phyloP scores from a whole-genome alignment of 2,329 filamentous ascomycete species.

The Blastomyces emzantsi region DNA sequence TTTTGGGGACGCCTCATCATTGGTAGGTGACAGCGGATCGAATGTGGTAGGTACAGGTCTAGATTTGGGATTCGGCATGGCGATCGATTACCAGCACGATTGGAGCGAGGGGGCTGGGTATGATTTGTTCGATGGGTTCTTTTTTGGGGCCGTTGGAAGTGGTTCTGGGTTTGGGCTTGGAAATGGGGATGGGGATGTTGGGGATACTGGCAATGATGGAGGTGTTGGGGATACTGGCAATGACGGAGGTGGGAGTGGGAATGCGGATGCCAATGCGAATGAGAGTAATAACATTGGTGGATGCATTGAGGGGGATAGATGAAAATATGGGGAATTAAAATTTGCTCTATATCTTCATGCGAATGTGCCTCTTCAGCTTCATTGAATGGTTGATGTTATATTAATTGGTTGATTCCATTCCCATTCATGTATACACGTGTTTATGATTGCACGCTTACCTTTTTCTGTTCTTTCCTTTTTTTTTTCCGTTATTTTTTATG shows the following conservation, averaged over 20 bases:
- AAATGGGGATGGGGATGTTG: not conserved
- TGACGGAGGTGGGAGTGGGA: not conserved
- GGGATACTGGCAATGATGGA: not conserved
- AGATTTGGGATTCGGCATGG: constrained; percentile 39
- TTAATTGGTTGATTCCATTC: not conserved
- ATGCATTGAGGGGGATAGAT: not conserved
- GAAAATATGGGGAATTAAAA: not conserved
- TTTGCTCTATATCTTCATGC: not conserved
- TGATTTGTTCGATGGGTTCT: constrained; percentile 48
- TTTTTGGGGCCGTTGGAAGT: constrained; percentile 39
- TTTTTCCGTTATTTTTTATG: not conserved
- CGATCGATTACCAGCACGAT: constrained; percentile 40
- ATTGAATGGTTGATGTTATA: not conserved
- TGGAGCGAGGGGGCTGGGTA: constrained; percentile 41
- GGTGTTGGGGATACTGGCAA: not conserved
- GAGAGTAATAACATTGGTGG: not conserved
- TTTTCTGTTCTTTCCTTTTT: not conserved
- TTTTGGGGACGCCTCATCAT: constrained; percentile 18
- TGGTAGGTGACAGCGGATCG: constrained; percentile 22
- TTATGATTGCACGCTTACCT: not conserved
- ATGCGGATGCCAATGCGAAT: not conserved
- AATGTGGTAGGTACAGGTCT: constrained; percentile 32
- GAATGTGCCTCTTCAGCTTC: not conserved
- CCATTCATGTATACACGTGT: not conserved
- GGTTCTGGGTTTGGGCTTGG: not conserved